phyloP scores from a whole-genome alignment of 225 moss, liverwort and hornwort genomes.

The Marchantia paleacea region DNA sequence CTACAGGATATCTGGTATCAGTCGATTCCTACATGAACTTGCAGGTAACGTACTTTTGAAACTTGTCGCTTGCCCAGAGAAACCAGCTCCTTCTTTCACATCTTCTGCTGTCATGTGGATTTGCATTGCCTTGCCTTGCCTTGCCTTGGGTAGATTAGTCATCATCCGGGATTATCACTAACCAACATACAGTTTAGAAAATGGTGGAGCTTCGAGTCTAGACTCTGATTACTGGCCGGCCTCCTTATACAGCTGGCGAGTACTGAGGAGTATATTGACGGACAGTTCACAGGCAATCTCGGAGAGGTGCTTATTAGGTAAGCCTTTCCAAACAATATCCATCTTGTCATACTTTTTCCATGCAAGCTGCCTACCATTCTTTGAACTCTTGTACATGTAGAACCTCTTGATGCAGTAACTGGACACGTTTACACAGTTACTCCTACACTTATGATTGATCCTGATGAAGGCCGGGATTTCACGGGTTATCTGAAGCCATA shows the following conservation, averaged over 20 bases:
- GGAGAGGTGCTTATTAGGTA: conserved; percentile 97
- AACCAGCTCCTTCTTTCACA: background rate
- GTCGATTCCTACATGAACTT: conserved; percentile 99
- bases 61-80: background rate
- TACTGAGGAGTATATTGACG: conserved; percentile 93
- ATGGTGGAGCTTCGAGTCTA: background rate
- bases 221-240: background rate
- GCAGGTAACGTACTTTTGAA: conserved; percentile 42
- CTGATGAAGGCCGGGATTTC: background rate
- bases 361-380: background rate
- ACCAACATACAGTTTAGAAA: too few relatives aligned
- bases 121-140: background rate
- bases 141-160: too few relatives aligned
- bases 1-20: conserved; percentile 83
- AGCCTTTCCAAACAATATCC: background rate
- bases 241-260: conserved; percentile 65
- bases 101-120: background rate
- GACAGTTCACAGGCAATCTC: conserved; percentile 88
- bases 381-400: background rate
- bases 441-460: background rate
- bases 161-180: too few relatives aligned
- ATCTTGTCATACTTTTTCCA: background rate
- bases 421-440: background rate
- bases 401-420: background rate
- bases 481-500: background rate